Base-by-base conservation (phyloP, 2,329 filamentous ascomycete species). In the Hawksworthiomyces lignivorus region DNA sequence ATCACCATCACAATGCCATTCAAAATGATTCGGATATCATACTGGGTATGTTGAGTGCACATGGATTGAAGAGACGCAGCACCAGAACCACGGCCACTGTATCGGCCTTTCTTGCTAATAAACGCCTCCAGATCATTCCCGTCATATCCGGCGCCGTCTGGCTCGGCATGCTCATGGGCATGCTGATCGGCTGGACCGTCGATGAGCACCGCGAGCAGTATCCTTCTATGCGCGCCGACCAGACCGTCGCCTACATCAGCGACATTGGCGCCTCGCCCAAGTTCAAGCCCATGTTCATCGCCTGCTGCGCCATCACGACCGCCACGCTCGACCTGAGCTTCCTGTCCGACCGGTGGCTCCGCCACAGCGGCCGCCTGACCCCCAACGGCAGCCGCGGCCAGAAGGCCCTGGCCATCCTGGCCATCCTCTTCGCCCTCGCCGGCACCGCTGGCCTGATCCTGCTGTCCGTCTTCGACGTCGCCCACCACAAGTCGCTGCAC, bases 391-490 rank as follows among this genome's bases (percentile, higher is more conserved):
- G 75, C 7, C 51, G 55, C 8, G 65, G 61, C 44, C 80, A 89
- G 57, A 86, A 82, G 61, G 52, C 78, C 4, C 68, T 87, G 18
- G 77, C 70, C 6, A 60, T 57, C 2, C 59, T 84, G 32, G 75
- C 73, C 33, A 85, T 89, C 36, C 32, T 80, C 22, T 78, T 81
- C 47, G 84, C 88, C 10, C 57, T 90, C 32, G 63, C 81, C 19
- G 92, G 92, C 39, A 88, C 86, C 0, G 70, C 72, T 1, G 90
- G 90, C 4, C 64, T 98, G 33, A 87, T 95, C 49, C 69, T 89
- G 6, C 71, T 98, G 30, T 81, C 82, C 49, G 80, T 95, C 52
- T 96, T 94, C 61, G 87, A 97, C 61, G 92, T 87, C 0, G 62
- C 72, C n/a, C 66, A 69, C 42, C 77, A 95, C 58, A 70, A 71